phyloP scores from a whole-genome alignment of 2,329 filamentous ascomycete genomes.

The Aschersonia sp. region DNA sequence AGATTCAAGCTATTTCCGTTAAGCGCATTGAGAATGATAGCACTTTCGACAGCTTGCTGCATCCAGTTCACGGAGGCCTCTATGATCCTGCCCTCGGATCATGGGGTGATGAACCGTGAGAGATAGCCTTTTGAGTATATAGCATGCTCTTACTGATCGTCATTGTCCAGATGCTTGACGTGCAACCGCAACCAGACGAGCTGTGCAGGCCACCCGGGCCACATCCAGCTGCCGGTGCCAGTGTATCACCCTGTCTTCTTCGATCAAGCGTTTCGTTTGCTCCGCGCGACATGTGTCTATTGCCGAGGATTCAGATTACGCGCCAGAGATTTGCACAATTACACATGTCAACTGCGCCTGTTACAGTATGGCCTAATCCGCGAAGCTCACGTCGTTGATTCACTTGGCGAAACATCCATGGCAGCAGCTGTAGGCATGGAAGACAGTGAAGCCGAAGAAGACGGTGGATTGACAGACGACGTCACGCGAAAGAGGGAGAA shows the following conservation, averaged over 20 bases:
- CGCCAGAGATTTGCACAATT: constrained; percentile 63
- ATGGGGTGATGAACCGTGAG: constrained; percentile 70
- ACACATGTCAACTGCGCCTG: constrained; percentile 70
- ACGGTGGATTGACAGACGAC: constrained; percentile 41
- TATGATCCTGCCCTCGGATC: constrained; percentile 88
- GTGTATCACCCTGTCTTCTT: constrained; percentile 97
- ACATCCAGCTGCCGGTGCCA: constrained; percentile 85
- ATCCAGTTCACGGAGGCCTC: constrained; percentile 78
- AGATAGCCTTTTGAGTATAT: background rate
- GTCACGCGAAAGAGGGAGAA: constrained; percentile 37
- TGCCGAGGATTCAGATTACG: constrained; percentile 76
- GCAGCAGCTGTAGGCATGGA: constrained; percentile 7
- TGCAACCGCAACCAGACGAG: constrained; percentile 70
- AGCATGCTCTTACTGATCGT: background rate
- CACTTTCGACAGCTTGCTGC: constrained; percentile 86
- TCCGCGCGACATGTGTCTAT: constrained; percentile 81
- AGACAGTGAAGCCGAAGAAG: constrained; percentile 49
- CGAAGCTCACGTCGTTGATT: constrained; percentile 47
- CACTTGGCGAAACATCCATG: constrained; percentile 29
- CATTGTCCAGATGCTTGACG: constrained; percentile 59
- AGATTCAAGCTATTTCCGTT: constrained; percentile 82
- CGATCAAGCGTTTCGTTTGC: constrained; percentile 74
- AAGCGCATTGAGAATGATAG: constrained; percentile 86
- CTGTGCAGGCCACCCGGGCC: constrained; percentile 87
- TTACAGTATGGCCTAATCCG: constrained; percentile 71